These are phyloP conservation scores for Penicillium macrosclerotiorum DNA, from an alignment of 495 filamentous ascomycete species.

Conservation along the genomic window DNA sequence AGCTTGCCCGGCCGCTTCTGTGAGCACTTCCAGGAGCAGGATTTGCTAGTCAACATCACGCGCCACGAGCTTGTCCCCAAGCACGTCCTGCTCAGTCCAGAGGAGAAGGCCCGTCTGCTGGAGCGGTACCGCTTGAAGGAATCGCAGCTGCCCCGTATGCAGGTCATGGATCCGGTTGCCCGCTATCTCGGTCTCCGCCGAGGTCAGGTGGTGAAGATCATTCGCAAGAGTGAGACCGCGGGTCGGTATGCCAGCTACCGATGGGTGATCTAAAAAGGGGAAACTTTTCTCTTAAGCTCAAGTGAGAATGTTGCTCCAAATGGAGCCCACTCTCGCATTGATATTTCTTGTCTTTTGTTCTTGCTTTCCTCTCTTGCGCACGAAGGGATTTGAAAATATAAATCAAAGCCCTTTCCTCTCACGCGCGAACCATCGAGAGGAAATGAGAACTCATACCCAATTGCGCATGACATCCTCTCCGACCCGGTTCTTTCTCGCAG, in stretches of 20 bases:
- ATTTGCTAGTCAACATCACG: conserved; percentile 96
- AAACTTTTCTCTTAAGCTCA: too few relatives aligned
- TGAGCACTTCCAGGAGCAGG: conserved; percentile 93
- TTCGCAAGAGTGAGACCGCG: conserved; percentile 69
- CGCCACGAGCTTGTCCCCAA: conserved; percentile 95
- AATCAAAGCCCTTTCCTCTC: too few relatives aligned
- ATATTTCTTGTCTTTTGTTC: neutral
- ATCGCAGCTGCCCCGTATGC: conserved; percentile 90
- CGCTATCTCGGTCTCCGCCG: conserved; percentile 87
- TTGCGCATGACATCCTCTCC: conserved; percentile 16
- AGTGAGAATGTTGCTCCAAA: too few relatives aligned
- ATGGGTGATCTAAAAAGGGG: conserved; percentile 58
- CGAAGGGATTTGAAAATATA: too few relatives aligned
- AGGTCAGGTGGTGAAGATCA: conserved; percentile 98
- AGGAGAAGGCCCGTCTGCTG: conserved; percentile 82
- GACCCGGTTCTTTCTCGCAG: conserved; percentile 4
- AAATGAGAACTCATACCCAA: conserved; percentile 10
- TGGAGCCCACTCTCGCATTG: too few relatives aligned
- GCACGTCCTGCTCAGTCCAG: conserved; percentile 82
- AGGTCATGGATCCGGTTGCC: conserved; percentile 86
- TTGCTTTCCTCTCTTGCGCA: neutral
- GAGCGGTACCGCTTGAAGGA: conserved; percentile 93
- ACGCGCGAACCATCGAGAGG: too few relatives aligned
- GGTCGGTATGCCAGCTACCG: conserved; percentile 61
- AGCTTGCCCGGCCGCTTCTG: conserved; percentile 75